phyloP scores from a whole-genome alignment of 2,329 filamentous ascomycete genomes.

The Cytospora paraplurivora region DNA sequence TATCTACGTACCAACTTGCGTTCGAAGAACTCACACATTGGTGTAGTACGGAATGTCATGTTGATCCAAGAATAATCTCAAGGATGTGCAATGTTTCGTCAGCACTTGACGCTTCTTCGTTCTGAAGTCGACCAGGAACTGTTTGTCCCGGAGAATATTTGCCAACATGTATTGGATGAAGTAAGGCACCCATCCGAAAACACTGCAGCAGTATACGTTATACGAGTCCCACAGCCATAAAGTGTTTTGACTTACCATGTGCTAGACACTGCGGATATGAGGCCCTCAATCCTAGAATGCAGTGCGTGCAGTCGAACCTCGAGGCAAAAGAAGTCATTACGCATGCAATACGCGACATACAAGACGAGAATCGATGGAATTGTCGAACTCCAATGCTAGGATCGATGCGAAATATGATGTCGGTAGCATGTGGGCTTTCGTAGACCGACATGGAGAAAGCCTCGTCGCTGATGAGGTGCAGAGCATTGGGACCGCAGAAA shows the following conservation, averaged over 20 bases:
- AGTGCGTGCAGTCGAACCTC: background rate
- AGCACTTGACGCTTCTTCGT: constrained; percentile 41
- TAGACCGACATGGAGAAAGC: constrained; percentile 47
- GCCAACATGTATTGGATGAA: constrained; percentile 45
- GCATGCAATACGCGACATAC: constrained; percentile 54
- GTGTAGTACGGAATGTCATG: constrained; percentile 27
- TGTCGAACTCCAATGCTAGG: constrained; percentile 46
- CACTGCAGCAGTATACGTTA: background rate
- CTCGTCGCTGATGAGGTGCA: constrained; percentile 55
- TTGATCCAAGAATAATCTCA: constrained; percentile 26
- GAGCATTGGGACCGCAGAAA: constrained; percentile 42
- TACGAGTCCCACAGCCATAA: background rate
- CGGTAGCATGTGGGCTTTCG: constrained; percentile 38
- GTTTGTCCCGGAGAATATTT: constrained; percentile 47
- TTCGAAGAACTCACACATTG: background rate
- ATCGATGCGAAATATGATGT: constrained; percentile 45
- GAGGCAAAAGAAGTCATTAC: constrained; percentile 46
- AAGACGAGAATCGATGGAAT: constrained; percentile 49
- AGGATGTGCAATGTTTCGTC: constrained; percentile 23
- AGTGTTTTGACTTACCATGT: constrained; percentile 31
- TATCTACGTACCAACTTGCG: background rate
- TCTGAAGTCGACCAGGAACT: constrained; percentile 49
- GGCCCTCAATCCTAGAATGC: constrained; percentile 38
- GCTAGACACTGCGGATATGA: constrained; percentile 43
- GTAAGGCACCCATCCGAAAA: constrained; percentile 50